These are phyloP conservation scores for Paracoccidioides brasiliensis DNA, from an alignment of 2,329 filamentous ascomycete species.

Conservation along the genomic window DNA sequence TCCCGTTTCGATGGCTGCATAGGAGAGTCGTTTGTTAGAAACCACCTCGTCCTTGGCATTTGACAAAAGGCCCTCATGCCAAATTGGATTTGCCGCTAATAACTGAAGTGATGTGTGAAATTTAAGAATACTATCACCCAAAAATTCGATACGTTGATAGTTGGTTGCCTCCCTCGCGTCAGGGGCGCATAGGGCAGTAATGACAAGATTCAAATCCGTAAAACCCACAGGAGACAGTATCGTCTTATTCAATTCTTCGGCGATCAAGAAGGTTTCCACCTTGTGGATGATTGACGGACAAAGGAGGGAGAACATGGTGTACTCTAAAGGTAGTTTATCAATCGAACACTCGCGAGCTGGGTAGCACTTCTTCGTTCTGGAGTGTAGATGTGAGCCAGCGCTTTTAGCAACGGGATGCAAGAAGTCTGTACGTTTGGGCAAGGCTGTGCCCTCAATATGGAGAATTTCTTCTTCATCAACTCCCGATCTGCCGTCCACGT, in stretches of 20 bases:
- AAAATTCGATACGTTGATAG: conserved; percentile 75
- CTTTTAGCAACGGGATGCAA: conserved; percentile 15
- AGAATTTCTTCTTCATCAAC: conserved; percentile 8
- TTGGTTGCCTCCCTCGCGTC: conserved; percentile 47
- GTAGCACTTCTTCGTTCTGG: conserved; percentile 12
- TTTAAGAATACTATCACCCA: conserved; percentile 78
- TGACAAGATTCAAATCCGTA: conserved; percentile 41
- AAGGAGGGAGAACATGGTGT: conserved; percentile 43
- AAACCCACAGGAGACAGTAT: conserved; percentile 44
- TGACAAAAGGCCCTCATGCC: conserved; percentile 66
- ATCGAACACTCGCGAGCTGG: conserved; percentile 17
- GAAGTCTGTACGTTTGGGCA: conserved; percentile 24
- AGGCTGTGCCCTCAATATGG: conserved; percentile 16
- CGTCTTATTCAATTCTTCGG: conserved; percentile 44
- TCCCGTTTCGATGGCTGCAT: conserved; percentile 48
- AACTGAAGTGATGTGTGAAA: conserved; percentile 56
- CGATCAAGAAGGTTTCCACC: conserved; percentile 53
- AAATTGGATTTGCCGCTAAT: conserved; percentile 44
- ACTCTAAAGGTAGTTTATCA: conserved; percentile 33
- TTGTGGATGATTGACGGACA: conserved; percentile 61
- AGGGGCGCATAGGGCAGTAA: conserved; percentile 58
- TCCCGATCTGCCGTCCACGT: background rate
- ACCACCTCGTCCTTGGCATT: conserved; percentile 56
- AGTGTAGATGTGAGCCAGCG: conserved; percentile 11
- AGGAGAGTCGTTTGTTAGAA: conserved; percentile 59